Evolutionary conservation across 2,329 filamentous ascomycete genomes (phyloP), one percentile per base, ranked within the genome.

Genomic region (Boeremia lycopersici): DNA sequence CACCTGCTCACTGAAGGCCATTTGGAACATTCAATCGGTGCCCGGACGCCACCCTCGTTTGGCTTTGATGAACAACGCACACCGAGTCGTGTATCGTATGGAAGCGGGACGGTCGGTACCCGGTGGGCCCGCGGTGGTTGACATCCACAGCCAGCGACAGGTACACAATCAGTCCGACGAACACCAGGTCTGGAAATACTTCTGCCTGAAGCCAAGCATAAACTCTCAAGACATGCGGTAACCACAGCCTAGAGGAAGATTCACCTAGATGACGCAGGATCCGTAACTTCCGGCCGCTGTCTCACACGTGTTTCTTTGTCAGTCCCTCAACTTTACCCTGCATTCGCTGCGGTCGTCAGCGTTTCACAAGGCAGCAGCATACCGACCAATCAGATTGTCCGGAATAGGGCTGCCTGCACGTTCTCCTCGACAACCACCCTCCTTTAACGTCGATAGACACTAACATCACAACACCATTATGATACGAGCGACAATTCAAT

Each of bases 281-380:
- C 52, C 61, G 53, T 62, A 60, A 57, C 53, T 41, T 42, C 48
- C 42, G 42, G 30, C 56, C 41, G 49, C 48, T 62, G 60, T 67
- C 54, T 54, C 53, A 55, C 39, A 48, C 57, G 56, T 63, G 59
- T 61, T 53, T 62, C 60, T 49, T 53, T 44, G 48, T 55, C 51
- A 48, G 52, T 46, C 26, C 50, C 46, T 43, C 47, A 51, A 56
- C 53, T 43, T 43, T 43, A 42, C 31, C 53, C 36, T 56, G 41
- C 47, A 19, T 60, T 58, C 49, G 45, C 35, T 44, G 51, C 53
- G 50, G 48, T 61, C 53, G 49, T 60, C 51, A 50, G 49, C 58
- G 54, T 62, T 63, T 63, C 63, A 64, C 62, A 64, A 71, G 67
- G 67, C 69, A 70, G 46, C 66, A 60, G 57, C 60, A 63, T 70